Evolutionary conservation across 257 asterid species (phyloP).

Genomic region (Capsicum baccatum): DNA sequence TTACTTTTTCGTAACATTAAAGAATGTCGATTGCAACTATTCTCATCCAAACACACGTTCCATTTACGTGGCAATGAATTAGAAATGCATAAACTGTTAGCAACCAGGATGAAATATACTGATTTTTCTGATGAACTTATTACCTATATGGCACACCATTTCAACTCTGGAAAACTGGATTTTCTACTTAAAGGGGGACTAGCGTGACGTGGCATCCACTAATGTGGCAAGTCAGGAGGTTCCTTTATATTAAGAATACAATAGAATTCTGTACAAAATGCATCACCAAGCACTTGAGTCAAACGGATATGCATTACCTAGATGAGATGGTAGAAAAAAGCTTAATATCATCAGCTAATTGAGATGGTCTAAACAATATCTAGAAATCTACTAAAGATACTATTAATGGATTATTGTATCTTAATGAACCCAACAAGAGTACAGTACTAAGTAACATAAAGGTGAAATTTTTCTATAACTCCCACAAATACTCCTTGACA

Average conservation of each 20-base stretch:
- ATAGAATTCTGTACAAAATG: conserved; percentile 3
- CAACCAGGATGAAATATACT: neutral
- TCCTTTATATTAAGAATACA: neutral
- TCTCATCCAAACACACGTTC: neutral
- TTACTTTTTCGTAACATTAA: neutral
- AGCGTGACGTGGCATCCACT: neutral
- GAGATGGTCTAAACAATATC: conserved; percentile 20
- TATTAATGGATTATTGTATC: neutral
- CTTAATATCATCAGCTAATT: neutral
- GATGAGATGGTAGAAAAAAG: neutral
- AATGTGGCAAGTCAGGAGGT: neutral
- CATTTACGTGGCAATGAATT: neutral
- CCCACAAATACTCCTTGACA: neutral
- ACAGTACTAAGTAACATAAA: neutral
- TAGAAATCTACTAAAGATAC: neutral
- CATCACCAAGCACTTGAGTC: neutral
- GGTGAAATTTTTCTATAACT: neutral
- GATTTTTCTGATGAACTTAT: neutral
- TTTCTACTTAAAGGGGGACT: neutral
- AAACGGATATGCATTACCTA: neutral
- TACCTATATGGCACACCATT: neutral
- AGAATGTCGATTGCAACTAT: neutral
- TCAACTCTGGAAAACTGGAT: neutral
- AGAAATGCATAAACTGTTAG: conserved; percentile 5
- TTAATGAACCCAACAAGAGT: neutral